Base-by-base conservation (phyloP, 2,329 filamentous ascomycete genomes). In the Fusarium vanettenii region DNA sequence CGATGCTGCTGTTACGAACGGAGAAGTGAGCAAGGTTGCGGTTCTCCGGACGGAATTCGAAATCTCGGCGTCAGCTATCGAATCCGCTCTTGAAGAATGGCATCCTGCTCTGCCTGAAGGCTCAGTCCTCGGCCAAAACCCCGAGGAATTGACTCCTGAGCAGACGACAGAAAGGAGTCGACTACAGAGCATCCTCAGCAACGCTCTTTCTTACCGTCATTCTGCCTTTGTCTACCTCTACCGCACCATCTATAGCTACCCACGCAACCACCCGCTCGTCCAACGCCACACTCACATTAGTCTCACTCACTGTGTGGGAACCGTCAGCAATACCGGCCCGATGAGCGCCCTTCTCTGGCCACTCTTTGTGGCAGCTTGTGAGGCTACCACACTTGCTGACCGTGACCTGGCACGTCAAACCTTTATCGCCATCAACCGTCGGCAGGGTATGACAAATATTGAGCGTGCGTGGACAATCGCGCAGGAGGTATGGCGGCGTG, bases 381-480 rank as follows among this genome's bases (percentile, higher is more conserved):
- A 92, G 79, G 90, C 90, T 1, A 81, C 84, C 10, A 84, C 79
- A 18, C 75, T 80, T 2, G 83, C 82, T 10, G 90, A 92, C 77
- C 83, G 90, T 18, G 83, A 83, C 7, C 81, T 89, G 20, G 89
- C 90, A 5, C 80, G 84, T 29, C 82, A 83, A 64, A 84, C 88
- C 0, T 92, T 92, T 75, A 79, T 81, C 6, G 87, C 87, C 6
- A 84, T 91, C 10, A 87, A 89, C 67, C 85, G 83, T 63, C 82
- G 90, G 20, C 91, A 92, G 79, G 90, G 91, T 22, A 92, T 92
- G 91, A 87, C 86, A 20, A 93, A 92, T 75, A 92, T 92, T 67
- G 86, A 86, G 71, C 85, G 89, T 70, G 88, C 90, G 5, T 91
- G 90, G 89, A 85, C 85, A 14, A 88, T 92, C 39, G 87, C 91